Base-by-base conservation (phyloP, 2,329 filamentous ascomycete genomes). In the Penicillium sp. region DNA sequence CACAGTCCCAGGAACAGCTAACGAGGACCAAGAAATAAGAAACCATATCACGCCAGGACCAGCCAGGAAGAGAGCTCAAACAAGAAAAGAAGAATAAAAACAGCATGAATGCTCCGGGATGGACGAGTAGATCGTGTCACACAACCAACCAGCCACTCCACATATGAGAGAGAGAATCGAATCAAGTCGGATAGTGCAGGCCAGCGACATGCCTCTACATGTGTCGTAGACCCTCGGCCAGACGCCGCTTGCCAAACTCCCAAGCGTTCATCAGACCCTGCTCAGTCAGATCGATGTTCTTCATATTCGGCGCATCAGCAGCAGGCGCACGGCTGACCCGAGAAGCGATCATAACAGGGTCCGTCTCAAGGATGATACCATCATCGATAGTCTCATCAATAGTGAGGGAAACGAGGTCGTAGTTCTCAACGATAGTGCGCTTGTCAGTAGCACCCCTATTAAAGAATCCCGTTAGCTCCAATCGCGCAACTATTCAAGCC, bases 361-460 rank as follows among this genome's bases (percentile, higher is more conserved):
- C 95, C 0, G 94, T 98, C 82, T 99, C 95, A 64, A 99, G 88
- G 71, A 99, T 94, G 76, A 98, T 96, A 63, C 95, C 95, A 75
- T 96, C 93, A 79, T 97, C 93, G 58, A 96, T 88, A 65, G 96
- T 94, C 80, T 99, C 95, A 79, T 99, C 95, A 67, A 99, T 91
- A 49, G 93, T 92, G 58, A 99, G 87, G 15, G 93, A 91, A 65
- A 97, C 91, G 24, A 98, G 86, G 79, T 98, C 95, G 84, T 98
- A 99, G 86, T 98, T 98, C 81, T 99, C 95, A 74, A 98, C 90
- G 69, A 98, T 93, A 61, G 95, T 98, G 69, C 95, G 90, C 86
- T 97, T 97, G 83, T 99, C 95, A 55, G 96, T 93, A 37, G 92
- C 92, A 85, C 96, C 94, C 80, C 92, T 97, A 69, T 47, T 60